Evolutionary conservation across 2,329 filamentous ascomycete species (phyloP), one percentile per base, ranked within the genome.

Genomic region (Penicillium sp.): DNA sequence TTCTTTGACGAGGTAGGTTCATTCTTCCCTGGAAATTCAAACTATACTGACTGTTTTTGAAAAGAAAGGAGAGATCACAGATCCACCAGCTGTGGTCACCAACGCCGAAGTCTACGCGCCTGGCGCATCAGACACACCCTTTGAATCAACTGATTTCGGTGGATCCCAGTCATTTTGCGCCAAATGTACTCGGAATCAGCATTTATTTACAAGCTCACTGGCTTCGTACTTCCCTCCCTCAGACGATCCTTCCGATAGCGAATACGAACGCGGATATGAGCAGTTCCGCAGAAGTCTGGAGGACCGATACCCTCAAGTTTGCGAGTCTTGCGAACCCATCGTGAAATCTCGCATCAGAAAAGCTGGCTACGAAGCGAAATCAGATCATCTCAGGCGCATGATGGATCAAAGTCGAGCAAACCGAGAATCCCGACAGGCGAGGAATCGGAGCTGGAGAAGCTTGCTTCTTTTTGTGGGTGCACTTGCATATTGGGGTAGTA

Each of bases 171-270:
- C 82, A 55, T 88, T 88, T 71, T 99, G 94, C 80, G 76, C 82
- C 45, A 88, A 82, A 53, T 99, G 94, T 68, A 77, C 92, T 49
- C 90, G 91, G 72, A 97, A 99, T 72, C 94, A 99, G 71, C 86
- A 89, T 53, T 80, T 97, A 7, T 85, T 92, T 62, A 88, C 86
- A 33, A 82, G 86, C 41, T 85, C 86, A 0, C 79, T 97, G 37
- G 88, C 90, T 4, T 87, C 93, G 56, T 97, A 95, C 72, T 82
- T 95, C 1, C 87, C 88, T 0, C 76, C 83, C 22, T 75, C 80
- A 41, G 76, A 80, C 25, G 84, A 93, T 61, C 86, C 89, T 0
- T 81, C 88, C 50, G 91, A 92, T 70, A 77, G 76, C 4, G 80
- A 84, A 57, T 87, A 87, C 60, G 88, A 91, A 70, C 81, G 80